These are phyloP conservation scores for Eleusine coracana DNA, from an alignment of 176 grass and related monocot genomes.

Conservation along the genomic window DNA sequence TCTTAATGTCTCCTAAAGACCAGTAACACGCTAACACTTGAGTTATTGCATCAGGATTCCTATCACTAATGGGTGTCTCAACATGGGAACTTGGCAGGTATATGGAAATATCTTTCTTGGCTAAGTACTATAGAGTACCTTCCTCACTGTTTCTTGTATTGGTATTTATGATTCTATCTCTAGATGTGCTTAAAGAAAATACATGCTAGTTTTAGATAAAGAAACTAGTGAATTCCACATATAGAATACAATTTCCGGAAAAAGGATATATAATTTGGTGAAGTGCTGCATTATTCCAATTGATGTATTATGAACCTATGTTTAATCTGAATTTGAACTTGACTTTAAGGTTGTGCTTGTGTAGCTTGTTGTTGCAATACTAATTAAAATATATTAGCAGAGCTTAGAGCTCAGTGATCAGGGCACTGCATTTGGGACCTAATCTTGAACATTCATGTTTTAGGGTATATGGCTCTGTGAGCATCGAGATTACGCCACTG, in stretches of 20 bases:
- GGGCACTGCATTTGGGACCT: not conserved
- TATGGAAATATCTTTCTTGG: conserved; percentile 3
- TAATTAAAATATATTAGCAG: not conserved
- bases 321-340: not conserved
- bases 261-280: conserved; percentile 1
- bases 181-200: not conserved
- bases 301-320: not conserved
- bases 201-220: not conserved
- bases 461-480: conserved; percentile 98
- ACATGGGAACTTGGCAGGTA: conserved; percentile 98
- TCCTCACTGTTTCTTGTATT: not conserved
- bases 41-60: conserved; percentile 67
- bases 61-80: conserved; percentile 80
- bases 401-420: conserved; percentile 1
- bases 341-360: not conserved
- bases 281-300: not conserved
- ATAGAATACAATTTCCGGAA: not conserved
- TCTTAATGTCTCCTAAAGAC: conserved; percentile 19
- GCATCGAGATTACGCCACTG: conserved; percentile 78
- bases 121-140: not conserved
- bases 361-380: not conserved
- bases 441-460: conserved; percentile 3
- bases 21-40: conserved; percentile 37
- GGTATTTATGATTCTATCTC: conserved; percentile 28
- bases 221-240: not conserved